Evolutionary conservation across 2,329 filamentous ascomycete species (phyloP), one percentile per base, ranked within the genome.

Genomic region (Claviceps arundinis): DNA sequence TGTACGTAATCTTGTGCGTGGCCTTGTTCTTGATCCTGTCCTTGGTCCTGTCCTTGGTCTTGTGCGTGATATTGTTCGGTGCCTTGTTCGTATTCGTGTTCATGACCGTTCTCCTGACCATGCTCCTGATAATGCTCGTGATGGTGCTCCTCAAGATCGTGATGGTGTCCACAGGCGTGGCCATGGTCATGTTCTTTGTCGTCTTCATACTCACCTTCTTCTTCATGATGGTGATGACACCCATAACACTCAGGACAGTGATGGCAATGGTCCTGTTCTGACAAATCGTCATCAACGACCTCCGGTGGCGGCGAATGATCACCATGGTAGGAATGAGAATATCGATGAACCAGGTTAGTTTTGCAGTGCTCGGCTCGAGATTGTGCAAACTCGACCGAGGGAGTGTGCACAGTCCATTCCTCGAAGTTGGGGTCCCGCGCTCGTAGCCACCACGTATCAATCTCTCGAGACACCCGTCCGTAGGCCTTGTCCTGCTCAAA

Each of bases 361-460:
- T 78, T 79, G 64, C 78, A 82, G 57, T 77, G 73, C 55, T 78
- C 74, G 5, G 77, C 77, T 38, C 78, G 70, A 48, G 73, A 71
- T 56, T 78, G 74, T 0, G 80, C 80, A 57, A 77, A 75, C 53
- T 81, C 77, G 17, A 82, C 74, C 2, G 77, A 74, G 3, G 78
- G 79, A 76, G 83, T 82, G 1, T 70, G 70, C 0, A 78, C 71
- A 34, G 75, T 72, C 74, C 77, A 81, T 22, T 75, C 73, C 42
- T 78, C 76, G 54, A 76, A 76, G 58, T 82, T 83, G 2, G 76
- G 75, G 55, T 82, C 77, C 42, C 79, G 73, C 43, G 77, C 77
- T 47, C 72, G 73, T 45, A 78, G 70, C 80, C 81, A 84, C 81
- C 81, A 84, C 2, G 72, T 73, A 60, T 84, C 81, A 49, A 84